Percentiles rank a stretch among this genome's conserved stretches.
Conservation (phyloP, 257 asterid genomes). For the Lycium barbarum region DNA sequence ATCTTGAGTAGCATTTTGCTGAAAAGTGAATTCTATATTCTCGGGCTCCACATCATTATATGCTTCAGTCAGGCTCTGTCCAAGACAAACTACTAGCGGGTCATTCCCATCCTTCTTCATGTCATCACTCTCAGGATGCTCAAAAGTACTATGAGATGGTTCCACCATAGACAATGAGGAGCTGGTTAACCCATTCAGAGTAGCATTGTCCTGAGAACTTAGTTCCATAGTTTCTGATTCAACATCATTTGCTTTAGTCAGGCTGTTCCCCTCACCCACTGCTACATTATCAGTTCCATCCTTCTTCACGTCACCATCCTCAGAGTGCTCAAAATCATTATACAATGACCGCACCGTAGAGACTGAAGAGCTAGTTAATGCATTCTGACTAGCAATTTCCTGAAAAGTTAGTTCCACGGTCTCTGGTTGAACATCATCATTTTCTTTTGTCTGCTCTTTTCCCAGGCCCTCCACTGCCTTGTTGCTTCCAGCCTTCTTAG, state of each 20-base stretch:
- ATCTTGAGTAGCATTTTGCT: conserved; percentile 17
- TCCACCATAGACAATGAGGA: conserved; percentile 40
- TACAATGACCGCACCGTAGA: conserved; percentile 60
- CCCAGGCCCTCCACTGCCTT: conserved; percentile 47
- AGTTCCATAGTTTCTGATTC: conserved; percentile 20
- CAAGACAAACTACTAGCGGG: conserved; percentile 36
- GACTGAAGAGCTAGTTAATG: conserved; percentile 49
- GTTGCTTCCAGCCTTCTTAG: conserved; percentile 43
- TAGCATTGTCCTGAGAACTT: conserved; percentile 21
- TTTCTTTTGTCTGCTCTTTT: conserved; percentile 40
- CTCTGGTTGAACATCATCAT: conserved; percentile 47
- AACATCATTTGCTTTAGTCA: conserved; percentile 18
- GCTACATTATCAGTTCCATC: conserved; percentile 40
- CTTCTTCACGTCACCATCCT: not conserved
- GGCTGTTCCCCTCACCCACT: not conserved
- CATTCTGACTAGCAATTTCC: conserved; percentile 53
- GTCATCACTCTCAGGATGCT: conserved; percentile 23
- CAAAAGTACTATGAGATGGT: conserved; percentile 59
- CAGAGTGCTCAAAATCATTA: conserved; percentile 48
- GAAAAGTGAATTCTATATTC: not conserved
- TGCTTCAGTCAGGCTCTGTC: conserved; percentile 7
- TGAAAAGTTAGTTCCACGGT: conserved; percentile 53
- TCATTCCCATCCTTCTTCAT: conserved; percentile 27
- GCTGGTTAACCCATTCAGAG: conserved; percentile 7
- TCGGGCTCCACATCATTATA: conserved; percentile 5